Base-by-base conservation (phyloP, 345 rosid species). In the Syzygium jambos region DNA sequence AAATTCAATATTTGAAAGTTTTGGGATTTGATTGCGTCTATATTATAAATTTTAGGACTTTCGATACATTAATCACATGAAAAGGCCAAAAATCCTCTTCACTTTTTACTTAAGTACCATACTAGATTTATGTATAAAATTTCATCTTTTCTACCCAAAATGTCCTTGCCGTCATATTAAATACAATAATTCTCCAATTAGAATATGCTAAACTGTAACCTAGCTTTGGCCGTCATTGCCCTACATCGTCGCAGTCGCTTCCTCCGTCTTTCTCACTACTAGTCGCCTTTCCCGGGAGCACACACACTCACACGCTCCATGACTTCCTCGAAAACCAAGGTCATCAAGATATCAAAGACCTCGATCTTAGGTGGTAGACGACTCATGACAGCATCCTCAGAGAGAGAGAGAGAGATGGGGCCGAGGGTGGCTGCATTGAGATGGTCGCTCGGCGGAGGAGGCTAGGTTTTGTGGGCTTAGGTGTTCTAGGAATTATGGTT, bases 11-110 rank as follows among this genome's bases (percentile, higher is more conserved):
- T 65, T 65, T 65, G 23, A 65, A 30, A n/a, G 34, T n/a, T 61
- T 61, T 0, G 0, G 0, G 9, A 61, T 0, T 61, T 61, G 4
- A 61, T 61, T 61, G 6, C 15, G 54, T 61, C 14, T 13, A 4
- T 61, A 12, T 4, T n/a, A 6, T 1, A 6, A 61, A n/a, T 13
- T n/a, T 61, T n/a, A 61, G 7, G 9, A n/a, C 7, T 61, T n/a
- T 14, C 3, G 4, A 61, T 27, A 61, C 2, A 0, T 61, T 27
- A 6, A n/a, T n/a, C 19, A 13, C 3, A 6, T n/a, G 2, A 61
- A 61, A 61, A 68, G 56, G 46, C 1, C 3, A 17, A 68, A 65
- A 68, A 30, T 68, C 78, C 6, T 34, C 46, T 5, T 17, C 46
- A 4, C 23, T 68, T 15, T 68, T 68, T 15, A 65, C 43, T 68